Base-by-base conservation (phyloP, 1,139 yeast genomes). In the Pichia sp. region DNA sequence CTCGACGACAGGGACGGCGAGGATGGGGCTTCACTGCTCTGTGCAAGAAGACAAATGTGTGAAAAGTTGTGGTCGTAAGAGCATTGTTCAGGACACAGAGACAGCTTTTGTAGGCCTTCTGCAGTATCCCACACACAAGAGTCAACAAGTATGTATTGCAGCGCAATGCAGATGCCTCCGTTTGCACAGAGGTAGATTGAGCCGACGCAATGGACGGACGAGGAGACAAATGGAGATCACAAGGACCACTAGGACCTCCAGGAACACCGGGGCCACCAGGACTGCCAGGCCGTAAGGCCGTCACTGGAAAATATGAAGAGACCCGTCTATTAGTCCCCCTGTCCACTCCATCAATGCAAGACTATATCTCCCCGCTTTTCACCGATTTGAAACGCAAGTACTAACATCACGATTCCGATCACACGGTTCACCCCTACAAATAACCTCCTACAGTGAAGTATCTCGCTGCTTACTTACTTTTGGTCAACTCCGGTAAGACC, bases 391-490 rank as follows among this genome's bases (percentile, higher is more conserved):
- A 19, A 36, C 40, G n/a, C n/a, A 15, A 36, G n/a, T 36, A 36
- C 40, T 36, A 36, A 36, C 40, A 36, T 5, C n/a, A 11, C n/a
- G 40, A 36, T 5, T 3, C 15, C 15, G 40, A 15, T 19, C 23
- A 19, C 23, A 19, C 23, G 23, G 23, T 19, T 19, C 15, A 13
- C n/a, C 19, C 19, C 16, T 13, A 47, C 26, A 6, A 29, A 23
- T 36, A 11, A 5, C 7, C 30, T 48, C 5, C 31, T 50, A 54
- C 73, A 78, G 82, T 87, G 95, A 87, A 85, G 83, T 87, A 87
- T 82, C 81, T 87, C 78, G 93, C 95, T 79, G 92, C 95, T 77
- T 87, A 87, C 82, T 82, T 87, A 76, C 82, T 86, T 77, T 84
- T 87, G 76, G 87, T 82, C 77, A 87, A 87, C 75, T 88, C 92